These are phyloP conservation scores for Aegle marmelos DNA, from an alignment of 345 rosid genomes.

Conservation along the genomic window DNA sequence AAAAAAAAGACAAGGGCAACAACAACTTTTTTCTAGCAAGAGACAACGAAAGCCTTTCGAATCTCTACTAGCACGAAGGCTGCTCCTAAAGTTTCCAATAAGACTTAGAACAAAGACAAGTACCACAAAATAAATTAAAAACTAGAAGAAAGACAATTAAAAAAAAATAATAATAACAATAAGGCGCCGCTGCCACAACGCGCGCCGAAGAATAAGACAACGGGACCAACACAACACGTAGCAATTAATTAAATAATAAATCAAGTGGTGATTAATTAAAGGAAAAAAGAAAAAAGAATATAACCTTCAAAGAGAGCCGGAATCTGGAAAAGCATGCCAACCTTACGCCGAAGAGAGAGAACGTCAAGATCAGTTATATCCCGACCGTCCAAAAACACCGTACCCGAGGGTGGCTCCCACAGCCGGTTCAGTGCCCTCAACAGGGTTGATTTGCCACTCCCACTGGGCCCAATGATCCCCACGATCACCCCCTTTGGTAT, in stretches of 20 bases:
- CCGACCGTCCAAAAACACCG: constrained; percentile 66
- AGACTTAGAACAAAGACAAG: no score
- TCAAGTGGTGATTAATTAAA: no score
- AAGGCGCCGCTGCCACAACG: no score
- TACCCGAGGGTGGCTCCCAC: constrained; percentile 75
- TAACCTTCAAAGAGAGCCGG: constrained; percentile 84
- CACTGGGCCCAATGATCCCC: constrained; percentile 95
- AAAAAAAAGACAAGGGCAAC: no score
- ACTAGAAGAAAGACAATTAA: no score
- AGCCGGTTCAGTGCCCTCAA: constrained; percentile 75
- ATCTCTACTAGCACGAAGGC: no score
- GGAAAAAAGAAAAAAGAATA: background rate
- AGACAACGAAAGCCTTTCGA: no score
- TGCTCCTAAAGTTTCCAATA: no score
- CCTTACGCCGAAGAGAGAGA: constrained; percentile 69
- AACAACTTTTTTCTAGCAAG: no score
- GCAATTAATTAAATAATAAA: background rate
- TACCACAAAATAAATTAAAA: no score
- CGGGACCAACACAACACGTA: background rate
- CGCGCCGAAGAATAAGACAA: background rate
- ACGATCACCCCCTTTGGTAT: constrained; percentile 59
- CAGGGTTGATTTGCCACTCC: constrained; percentile 88
- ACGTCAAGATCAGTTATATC: constrained; percentile 69
- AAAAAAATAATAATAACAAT: no score
- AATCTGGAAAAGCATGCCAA: constrained; percentile 95